These are phyloP conservation scores for Catunica adiposa DNA, from an alignment of 2,329 filamentous ascomycete genomes.

Conservation along the genomic window DNA sequence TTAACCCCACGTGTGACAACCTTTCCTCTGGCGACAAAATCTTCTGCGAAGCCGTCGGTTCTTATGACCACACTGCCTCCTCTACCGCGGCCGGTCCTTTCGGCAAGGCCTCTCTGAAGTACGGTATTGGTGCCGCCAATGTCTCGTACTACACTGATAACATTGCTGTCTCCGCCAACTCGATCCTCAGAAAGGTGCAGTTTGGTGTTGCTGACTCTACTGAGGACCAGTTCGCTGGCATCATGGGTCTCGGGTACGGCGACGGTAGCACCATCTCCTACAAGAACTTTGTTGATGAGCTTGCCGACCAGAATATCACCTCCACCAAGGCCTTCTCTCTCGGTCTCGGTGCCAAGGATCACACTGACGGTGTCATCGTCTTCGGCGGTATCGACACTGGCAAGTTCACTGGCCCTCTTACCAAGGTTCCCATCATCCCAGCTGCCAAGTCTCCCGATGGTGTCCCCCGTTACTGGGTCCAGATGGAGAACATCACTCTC, in stretches of 20 bases:
- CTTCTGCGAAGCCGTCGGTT: conserved; percentile 31
- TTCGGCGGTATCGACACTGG: conserved; percentile 51
- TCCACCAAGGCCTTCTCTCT: conserved; percentile 47
- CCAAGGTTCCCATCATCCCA: conserved; percentile 44
- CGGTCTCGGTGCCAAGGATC: conserved; percentile 44
- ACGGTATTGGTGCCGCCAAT: conserved; percentile 35
- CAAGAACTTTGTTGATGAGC: conserved; percentile 35
- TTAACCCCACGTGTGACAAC: conserved; percentile 44
- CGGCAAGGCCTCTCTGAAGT: conserved; percentile 27
- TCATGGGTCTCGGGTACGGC: conserved; percentile 61
- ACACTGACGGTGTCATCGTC: conserved; percentile 44
- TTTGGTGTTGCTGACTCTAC: conserved; percentile 46
- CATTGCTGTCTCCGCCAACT: conserved; percentile 27
- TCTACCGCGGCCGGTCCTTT: conserved; percentile 22
- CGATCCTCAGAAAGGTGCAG: conserved; percentile 35
- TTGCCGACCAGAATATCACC: conserved; percentile 35
- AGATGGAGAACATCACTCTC: conserved; percentile 29
- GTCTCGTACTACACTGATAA: conserved; percentile 34
- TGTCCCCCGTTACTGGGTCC: conserved; percentile 36
- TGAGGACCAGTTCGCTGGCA: conserved; percentile 35
- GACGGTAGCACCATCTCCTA: conserved; percentile 30
- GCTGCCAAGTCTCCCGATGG: conserved; percentile 37
- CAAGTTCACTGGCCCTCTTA: conserved; percentile 45
- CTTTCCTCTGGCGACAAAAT: conserved; percentile 22
- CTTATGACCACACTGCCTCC: conserved; percentile 28